Evolutionary conservation across 2,329 filamentous ascomycete species (phyloP), one percentile per base, ranked within the genome.

Genomic region (Dendrostoma leiphaemia): DNA sequence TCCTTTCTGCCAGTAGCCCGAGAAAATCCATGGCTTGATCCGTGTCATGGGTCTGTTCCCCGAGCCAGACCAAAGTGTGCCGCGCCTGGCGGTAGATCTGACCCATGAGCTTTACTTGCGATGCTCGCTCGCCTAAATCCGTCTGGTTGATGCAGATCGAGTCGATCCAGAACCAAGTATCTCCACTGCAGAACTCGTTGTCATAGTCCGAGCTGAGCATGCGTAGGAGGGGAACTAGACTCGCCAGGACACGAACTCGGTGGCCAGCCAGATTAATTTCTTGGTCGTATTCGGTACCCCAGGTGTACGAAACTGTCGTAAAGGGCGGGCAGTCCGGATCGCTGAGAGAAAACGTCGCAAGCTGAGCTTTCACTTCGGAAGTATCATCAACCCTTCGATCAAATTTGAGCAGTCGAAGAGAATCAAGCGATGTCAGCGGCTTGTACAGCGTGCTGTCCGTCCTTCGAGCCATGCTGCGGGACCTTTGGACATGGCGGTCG

Each of bases 151-250:
- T 54, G 40, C 52, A 54, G 17, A 54, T 46, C 19, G 52, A 54
- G 40, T 54, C 52, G 24, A 54, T 54, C 52, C 52, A 54, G 21
- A 54, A 46, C 52, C 52, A 54, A 9, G 50, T 26, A 2, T 54
- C n/a, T 5, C 21, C 32, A 13, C 38, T 32, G 4, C 45, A 13
- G 13, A 53, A 40, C 2, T 19, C 26, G 10, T 38, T 47, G 17
- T 15, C n/a, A 8, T 26, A 24, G 15, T 28, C 28, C 15, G 21
- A 41, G 26, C 52, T 51, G n/a, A 54, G 17, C 52, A 54, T 54
- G 40, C 40, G 52, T 26, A 54, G 47, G 29, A 54, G 40, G 0
- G 52, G 31, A n/a, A 54, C 6, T 17, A 54, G 47, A 10, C 31
- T 54, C 13, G 26, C 29, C 15, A 51, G 9, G 5, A 51, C 52